These are phyloP conservation scores for Prunus dulcis DNA, from an alignment of 306 rosid species.

Conservation along the genomic window DNA sequence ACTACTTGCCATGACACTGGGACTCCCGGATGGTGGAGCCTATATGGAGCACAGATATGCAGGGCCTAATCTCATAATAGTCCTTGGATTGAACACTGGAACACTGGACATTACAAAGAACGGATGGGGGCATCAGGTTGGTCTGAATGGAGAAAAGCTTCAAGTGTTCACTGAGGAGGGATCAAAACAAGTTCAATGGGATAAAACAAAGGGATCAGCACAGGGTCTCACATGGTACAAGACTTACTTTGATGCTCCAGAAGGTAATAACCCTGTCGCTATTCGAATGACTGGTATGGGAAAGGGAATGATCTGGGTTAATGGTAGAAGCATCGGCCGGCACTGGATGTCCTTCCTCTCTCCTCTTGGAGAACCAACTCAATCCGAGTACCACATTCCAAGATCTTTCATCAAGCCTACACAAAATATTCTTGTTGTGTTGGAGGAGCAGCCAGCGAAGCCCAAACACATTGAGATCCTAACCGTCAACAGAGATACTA, in stretches of 20 bases:
- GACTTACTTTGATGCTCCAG: conserved; percentile 17
- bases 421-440: conserved; percentile 3
- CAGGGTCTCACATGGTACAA: conserved; percentile 13
- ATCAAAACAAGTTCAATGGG: conserved; percentile 11
- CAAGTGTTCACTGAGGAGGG: not conserved
- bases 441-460: conserved; percentile 12
- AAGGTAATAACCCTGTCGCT: conserved; percentile 11
- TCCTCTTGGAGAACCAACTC: conserved; percentile 15
- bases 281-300: conserved; percentile 15
- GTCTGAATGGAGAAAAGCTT: conserved; percentile 8
- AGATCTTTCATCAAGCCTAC: conserved; percentile 22
- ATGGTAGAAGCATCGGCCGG: conserved; percentile 12
- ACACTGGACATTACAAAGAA: conserved; percentile 4
- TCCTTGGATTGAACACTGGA: conserved; percentile 11
- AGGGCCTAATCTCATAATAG: not conserved
- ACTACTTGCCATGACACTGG: conserved; percentile 8
- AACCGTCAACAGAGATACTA: conserved; percentile 11
- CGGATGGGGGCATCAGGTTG: conserved; percentile 22
- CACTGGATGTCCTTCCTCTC: conserved; percentile 20
- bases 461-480: conserved; percentile 15
- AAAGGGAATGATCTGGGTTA: conserved; percentile 18
- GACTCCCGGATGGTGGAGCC: conserved; percentile 14
- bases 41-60: conserved; percentile 19
- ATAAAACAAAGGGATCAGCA: not conserved
- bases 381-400: conserved; percentile 14